Base-by-base conservation (phyloP, 2,329 filamentous ascomycete genomes). In the Arthrobotrys musiformis region DNA sequence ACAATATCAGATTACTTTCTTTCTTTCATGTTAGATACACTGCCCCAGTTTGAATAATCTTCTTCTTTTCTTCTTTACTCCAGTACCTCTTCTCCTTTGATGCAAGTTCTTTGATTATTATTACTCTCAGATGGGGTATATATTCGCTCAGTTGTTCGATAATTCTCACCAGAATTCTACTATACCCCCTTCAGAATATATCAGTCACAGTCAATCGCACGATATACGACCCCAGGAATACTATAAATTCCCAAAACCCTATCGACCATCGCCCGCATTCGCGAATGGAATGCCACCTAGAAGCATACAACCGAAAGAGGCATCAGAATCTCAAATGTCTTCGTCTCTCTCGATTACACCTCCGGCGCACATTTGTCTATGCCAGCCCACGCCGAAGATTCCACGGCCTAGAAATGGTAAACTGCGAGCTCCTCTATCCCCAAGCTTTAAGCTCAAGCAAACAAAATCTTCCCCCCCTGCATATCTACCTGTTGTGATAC, bases 381-480 rank as follows among this genome's bases (percentile, higher is more conserved):
- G 80, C 50, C 80, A 81, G 54, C 79, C 80, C 33, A 80, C 80
- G 19, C 78, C 80, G 50, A 79, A 80, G 62, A 81, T 81, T 63
- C 80, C 80, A 26, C 67, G 80, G 30, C 80, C 80, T 63, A 74
- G 80, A 61, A 81, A 81, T 79, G 80, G 80, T 81, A 42, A 44
- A 28, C 54, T 37, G 73, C 58, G 50, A 79, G 54, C 46, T 76
- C 63, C 70, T 67, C 52, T 60, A 30, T 60, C 22, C 40, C 42
- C 42, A 70, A 69, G n/a, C n/a, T 48, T 44, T 63, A 52, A 52
- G 22, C 63, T 62, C 62, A 28, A 69, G 50, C 15, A 48, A 15
- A 42, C 22, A 28, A 48, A n/a, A n/a, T n/a, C n/a, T n/a, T n/a
- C n/a, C 33, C 54, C 30, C 44, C 68, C 58, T 64, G 46, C 19